phyloP scores from a whole-genome alignment of 345 rosid genomes.

The Eucalyptus cloeziana region DNA sequence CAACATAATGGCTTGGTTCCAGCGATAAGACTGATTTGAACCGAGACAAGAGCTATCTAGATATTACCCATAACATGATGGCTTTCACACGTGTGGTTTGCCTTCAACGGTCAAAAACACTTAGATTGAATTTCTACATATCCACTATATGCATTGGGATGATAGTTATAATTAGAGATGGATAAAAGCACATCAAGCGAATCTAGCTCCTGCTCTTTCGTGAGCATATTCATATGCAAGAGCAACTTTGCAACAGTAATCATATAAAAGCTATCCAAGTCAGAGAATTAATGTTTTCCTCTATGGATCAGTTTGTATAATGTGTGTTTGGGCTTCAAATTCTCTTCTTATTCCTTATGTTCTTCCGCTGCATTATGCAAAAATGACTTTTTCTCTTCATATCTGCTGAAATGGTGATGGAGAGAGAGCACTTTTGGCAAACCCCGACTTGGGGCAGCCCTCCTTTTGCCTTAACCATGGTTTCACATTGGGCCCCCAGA shows the following conservation, averaged over 20 bases:
- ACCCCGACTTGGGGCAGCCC: background rate
- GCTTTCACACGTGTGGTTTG: background rate
- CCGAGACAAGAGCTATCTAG: background rate
- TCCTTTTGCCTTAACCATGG: background rate
- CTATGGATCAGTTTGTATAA: background rate
- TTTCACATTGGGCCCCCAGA: background rate
- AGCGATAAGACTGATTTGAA: background rate
- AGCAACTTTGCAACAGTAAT: background rate
- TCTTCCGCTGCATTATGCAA: background rate
- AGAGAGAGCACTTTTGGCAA: background rate
- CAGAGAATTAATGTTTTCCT: background rate
- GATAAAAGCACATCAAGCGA: background rate
- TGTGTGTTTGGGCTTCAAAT: background rate
- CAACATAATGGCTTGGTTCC: background rate
- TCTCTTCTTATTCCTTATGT: background rate
- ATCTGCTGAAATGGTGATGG: background rate
- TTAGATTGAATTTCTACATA: background rate
- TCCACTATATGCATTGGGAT: background rate
- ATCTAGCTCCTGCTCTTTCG: background rate
- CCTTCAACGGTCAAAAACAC: too few species aligned
- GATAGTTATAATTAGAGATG: background rate
- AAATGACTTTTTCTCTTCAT: background rate
- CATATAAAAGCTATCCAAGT: background rate
- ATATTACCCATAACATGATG: background rate
- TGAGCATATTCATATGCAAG: background rate